Evolutionary conservation across 352 stramenopile species (phyloP).

Genomic region (Globisporangium uncinulatum): DNA sequence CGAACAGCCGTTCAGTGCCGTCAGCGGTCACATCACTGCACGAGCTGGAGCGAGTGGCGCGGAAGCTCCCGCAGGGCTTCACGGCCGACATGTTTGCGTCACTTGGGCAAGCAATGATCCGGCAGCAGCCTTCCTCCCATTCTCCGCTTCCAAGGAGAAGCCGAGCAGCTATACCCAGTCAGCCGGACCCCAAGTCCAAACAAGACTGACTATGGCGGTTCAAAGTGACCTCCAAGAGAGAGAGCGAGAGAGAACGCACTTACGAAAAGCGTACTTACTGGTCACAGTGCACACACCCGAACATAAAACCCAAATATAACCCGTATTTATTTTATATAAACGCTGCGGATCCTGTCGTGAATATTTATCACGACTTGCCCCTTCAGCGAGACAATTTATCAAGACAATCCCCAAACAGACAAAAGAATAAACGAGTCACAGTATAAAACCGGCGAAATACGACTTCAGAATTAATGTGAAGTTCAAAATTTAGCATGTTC

Average conservation of each 20-base stretch:
- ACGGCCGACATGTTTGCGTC: conserved; percentile 60
- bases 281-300: background rate
- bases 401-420: no score
- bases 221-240: background rate
- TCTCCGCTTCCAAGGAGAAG: background rate
- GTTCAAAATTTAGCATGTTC: no score
- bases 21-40: conserved; percentile 17
- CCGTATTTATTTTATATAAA: no score
- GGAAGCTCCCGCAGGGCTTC: conserved; percentile 42
- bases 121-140: conserved; percentile 11
- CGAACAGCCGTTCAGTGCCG: conserved; percentile 12
- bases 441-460: no score
- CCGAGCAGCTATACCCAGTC: background rate
- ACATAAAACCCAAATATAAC: no score
- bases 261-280: background rate
- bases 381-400: no score
- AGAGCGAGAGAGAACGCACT: background rate
- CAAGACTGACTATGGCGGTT: background rate
- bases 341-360: no score
- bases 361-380: no score
- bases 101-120: conserved; percentile 40
- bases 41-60: conserved; percentile 31
- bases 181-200: conserved; percentile 3
- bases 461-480: no score
- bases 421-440: no score